phyloP scores from a whole-genome alignment of 2,329 filamentous ascomycete genomes.

The Stagonosporopsis tanaceti region DNA sequence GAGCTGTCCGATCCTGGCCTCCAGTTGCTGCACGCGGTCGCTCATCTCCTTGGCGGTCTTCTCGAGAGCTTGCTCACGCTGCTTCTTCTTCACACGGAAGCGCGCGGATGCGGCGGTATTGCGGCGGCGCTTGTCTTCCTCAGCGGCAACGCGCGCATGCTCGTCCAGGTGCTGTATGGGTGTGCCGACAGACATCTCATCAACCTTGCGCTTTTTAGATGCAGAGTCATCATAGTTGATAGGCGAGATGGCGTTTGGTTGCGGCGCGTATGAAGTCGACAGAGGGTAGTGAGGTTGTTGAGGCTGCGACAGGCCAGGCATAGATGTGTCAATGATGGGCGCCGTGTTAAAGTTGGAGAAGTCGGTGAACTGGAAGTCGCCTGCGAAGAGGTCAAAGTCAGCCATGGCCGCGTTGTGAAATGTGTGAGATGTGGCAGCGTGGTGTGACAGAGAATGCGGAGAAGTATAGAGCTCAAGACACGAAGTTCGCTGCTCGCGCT shows the following conservation, averaged over 20 bases:
- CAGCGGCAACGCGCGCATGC: slow-evolving; percentile 55
- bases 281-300: slow-evolving; percentile 38
- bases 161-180: slow-evolving; percentile 54
- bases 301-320: slow-evolving; percentile 37
- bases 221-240: slow-evolving; percentile 35
- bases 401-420: slow-evolving; percentile 34
- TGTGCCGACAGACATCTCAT: slow-evolving; percentile 42
- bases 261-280: slow-evolving; percentile 39
- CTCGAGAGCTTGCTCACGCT: slow-evolving; percentile 61
- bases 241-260: slow-evolving; percentile 42
- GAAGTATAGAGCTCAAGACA: slow-evolving; percentile 6
- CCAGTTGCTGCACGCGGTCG: slow-evolving; percentile 59
- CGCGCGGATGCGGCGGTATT: slow-evolving; percentile 62
- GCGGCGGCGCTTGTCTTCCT: slow-evolving; percentile 62
- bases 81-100: slow-evolving; percentile 65
- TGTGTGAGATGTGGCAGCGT: slow-evolving; percentile 10
- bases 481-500: slow-evolving; percentile 8
- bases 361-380: slow-evolving; percentile 57
- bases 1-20: slow-evolving; percentile 62
- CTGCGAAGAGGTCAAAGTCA: slow-evolving; percentile 49
- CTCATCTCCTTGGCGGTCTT: slow-evolving; percentile 61
- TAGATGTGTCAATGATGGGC: slow-evolving; percentile 42
- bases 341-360: slow-evolving; percentile 52
- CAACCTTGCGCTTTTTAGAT: slow-evolving; percentile 59
- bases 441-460: slow-evolving; percentile 6